Evolutionary conservation across 2,329 filamentous ascomycete genomes (phyloP).

Genomic region (Trichothecium sympodiale): DNA sequence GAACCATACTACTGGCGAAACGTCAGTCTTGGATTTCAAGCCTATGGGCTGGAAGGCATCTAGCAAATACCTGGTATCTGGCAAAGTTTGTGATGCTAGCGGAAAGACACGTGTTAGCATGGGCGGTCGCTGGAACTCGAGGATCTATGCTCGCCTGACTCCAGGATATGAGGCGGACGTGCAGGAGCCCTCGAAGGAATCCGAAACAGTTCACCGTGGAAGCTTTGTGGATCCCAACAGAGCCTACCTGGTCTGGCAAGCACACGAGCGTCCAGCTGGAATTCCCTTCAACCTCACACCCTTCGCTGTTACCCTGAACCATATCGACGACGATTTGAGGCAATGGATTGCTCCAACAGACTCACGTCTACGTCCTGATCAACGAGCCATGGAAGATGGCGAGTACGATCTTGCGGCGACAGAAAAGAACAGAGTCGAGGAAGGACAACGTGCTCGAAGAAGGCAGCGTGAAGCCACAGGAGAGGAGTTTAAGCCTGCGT

Average conservation of each 20-base stretch:
- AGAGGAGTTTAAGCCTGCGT: constrained; percentile 72
- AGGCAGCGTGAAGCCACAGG: constrained; percentile 63
- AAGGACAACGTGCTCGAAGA: constrained; percentile 73
- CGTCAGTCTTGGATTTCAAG: constrained; percentile 87
- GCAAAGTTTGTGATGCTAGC: constrained; percentile 69
- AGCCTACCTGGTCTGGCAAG: constrained; percentile 89
- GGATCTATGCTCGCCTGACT: constrained; percentile 86
- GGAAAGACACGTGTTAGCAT: constrained; percentile 82
- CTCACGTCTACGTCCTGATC: constrained; percentile 83
- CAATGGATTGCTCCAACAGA: constrained; percentile 82
- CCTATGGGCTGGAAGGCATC: constrained; percentile 90
- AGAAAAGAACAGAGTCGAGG: constrained; percentile 91
- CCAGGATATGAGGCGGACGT: constrained; percentile 76
- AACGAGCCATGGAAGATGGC: constrained; percentile 98
- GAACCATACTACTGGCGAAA: constrained; percentile 91
- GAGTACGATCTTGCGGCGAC: constrained; percentile 85
- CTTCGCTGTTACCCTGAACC: constrained; percentile 90
- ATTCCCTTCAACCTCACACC: constrained; percentile 97
- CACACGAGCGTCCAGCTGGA: constrained; percentile 64
- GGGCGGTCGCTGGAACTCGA: constrained; percentile 94
- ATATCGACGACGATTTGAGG: constrained; percentile 70
- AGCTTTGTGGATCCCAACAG: constrained; percentile 55
- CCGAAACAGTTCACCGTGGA: constrained; percentile 29
- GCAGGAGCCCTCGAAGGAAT: constrained; percentile 40
- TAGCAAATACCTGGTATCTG: constrained; percentile 78